A percentile compares a stretch with the other conserved stretches of the same genome.
phyloP scores from a whole-genome alignment of 257 asterid genomes.

The Misopates orontium region DNA sequence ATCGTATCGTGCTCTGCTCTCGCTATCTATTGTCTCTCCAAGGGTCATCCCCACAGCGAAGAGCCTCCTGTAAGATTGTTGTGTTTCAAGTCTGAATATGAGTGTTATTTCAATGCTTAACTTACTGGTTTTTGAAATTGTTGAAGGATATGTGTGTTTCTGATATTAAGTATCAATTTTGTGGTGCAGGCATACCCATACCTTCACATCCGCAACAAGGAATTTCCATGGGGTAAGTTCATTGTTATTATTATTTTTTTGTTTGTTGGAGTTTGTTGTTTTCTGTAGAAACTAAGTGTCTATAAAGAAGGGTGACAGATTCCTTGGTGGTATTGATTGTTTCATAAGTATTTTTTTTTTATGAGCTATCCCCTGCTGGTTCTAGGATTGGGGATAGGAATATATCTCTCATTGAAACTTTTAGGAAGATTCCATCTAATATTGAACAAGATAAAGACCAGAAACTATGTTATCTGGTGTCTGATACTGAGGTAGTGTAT shows the following conservation, averaged over 20 bases:
- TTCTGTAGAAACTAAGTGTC: neutral
- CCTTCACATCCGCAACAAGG: slow-evolving; percentile 79
- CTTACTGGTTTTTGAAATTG: slow-evolving; percentile 2
- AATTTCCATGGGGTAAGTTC: slow-evolving; percentile 82
- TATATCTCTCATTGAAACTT: neutral
- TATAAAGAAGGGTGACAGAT: neutral
- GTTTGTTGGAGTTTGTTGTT: neutral
- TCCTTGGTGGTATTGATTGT: slow-evolving; percentile 5
- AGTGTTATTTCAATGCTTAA: neutral
- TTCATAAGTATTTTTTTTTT: neutral
- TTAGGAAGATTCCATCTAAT: neutral
- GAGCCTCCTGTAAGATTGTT: slow-evolving; percentile 71
- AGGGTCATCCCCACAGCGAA: slow-evolving; percentile 72
- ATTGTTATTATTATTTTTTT: neutral
- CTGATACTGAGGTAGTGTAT: neutral
- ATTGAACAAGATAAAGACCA: neutral
- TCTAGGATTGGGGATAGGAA: neutral
- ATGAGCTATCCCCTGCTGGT: neutral
- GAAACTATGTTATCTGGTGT: neutral
- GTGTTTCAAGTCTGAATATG: neutral
- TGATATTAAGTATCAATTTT: slow-evolving; percentile 13
- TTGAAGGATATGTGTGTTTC: slow-evolving; percentile 2
- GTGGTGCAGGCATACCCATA: slow-evolving; percentile 64
- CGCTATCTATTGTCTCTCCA: slow-evolving; percentile 51
- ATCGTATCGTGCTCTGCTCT: slow-evolving; percentile 49